phyloP scores from a whole-genome alignment of 805 yeast species.

The Monosporozyma servazzii region DNA sequence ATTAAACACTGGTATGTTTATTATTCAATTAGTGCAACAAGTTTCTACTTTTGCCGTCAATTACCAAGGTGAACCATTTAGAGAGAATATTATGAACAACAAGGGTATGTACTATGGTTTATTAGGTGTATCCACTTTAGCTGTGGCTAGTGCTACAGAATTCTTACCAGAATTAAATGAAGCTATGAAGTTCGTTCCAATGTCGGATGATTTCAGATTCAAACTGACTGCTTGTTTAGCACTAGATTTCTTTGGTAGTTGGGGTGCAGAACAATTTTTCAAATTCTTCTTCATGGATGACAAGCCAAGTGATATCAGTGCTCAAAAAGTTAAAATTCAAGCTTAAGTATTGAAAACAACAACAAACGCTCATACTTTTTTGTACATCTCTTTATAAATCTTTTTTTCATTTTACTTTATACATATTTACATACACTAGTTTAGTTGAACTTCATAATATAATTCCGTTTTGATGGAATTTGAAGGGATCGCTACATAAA shows the following conservation, averaged over 20 bases:
- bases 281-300: slow-evolving; percentile 84
- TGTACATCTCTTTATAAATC: too few species aligned
- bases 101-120: slow-evolving; percentile 96
- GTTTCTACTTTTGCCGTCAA: slow-evolving; percentile 96
- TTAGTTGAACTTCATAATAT: not conserved
- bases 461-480: not conserved
- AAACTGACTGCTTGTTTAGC: slow-evolving; percentile 67
- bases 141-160: slow-evolving; percentile 88
- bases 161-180: slow-evolving; percentile 90
- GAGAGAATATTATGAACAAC: slow-evolving; percentile 82
- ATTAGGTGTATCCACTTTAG: slow-evolving; percentile 80
- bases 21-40: slow-evolving; percentile 90
- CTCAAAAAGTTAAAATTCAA: slow-evolving; percentile 11
- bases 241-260: slow-evolving; percentile 67
- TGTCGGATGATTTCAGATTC: slow-evolving; percentile 62
- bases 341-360: not conserved
- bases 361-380: not conserved
- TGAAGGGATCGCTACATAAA: not conserved
- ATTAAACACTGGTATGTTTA: slow-evolving; percentile 90
- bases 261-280: slow-evolving; percentile 69
- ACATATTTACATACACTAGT: not conserved
- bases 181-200: slow-evolving; percentile 84
- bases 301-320: slow-evolving; percentile 85
- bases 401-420: not conserved
- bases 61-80: slow-evolving; percentile 94